Conservation (phyloP, 129 eudicot genomes). For the Smallanthus sonchifolius region DNA sequence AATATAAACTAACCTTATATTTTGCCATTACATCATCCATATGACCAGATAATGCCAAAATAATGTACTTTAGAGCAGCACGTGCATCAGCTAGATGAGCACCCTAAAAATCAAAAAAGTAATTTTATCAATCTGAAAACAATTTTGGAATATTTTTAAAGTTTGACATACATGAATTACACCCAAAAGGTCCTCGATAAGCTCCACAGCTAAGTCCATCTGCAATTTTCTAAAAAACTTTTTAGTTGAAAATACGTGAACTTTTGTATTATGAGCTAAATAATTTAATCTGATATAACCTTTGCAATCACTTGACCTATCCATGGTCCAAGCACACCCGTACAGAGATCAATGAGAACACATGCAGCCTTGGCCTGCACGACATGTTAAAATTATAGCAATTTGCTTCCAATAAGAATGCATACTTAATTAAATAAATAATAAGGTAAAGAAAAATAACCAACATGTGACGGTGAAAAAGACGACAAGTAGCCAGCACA, state of each 20-base stretch:
- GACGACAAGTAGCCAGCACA: constrained; percentile 97
- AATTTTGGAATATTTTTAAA: not conserved
- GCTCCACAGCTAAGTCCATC: constrained; percentile 90
- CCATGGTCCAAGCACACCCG: constrained; percentile 93
- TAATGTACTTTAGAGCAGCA: constrained; percentile 85
- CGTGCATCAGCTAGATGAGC: constrained; percentile 56
- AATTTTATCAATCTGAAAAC: not conserved
- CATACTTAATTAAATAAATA: not conserved
- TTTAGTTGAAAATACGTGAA: constrained; percentile 7
- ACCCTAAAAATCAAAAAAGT: constrained; percentile 40
- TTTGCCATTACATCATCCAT: constrained; percentile 87
- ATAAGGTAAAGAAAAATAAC: constrained; percentile 29
- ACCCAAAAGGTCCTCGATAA: constrained; percentile 85
- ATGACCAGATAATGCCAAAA: constrained; percentile 83
- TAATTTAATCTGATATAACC: constrained; percentile 31
- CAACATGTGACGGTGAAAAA: constrained; percentile 83
- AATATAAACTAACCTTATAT: constrained; percentile 55
- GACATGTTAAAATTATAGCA: constrained; percentile 11
- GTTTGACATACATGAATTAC: constrained; percentile 63
- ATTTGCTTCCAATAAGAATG: not conserved
- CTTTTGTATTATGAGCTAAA: not conserved
- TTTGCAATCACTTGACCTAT: constrained; percentile 80
- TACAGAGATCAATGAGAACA: constrained; percentile 86
- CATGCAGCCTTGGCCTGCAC: constrained; percentile 87
- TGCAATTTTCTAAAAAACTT: constrained; percentile 26